Base-by-base conservation (phyloP, 2,329 filamentous ascomycete species). In the Trichoderma cornu-damae region DNA sequence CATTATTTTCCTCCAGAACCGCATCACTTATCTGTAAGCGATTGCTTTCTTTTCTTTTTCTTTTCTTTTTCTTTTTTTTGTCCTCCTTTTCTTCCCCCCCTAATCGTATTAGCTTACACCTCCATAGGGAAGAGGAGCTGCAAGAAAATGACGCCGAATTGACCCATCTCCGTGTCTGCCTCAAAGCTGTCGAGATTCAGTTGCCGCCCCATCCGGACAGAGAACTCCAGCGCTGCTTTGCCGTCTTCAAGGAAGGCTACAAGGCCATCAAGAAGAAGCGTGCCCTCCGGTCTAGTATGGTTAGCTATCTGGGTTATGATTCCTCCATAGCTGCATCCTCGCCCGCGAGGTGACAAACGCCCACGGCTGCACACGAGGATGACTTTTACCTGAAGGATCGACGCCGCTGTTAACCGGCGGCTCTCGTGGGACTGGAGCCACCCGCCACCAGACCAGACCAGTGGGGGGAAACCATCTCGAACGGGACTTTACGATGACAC, bases 161-260 rank as follows among this genome's bases (percentile, higher is more conserved):
- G 26, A 76, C 80, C 43, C 82, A 82, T 66, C 76, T 85, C 40
- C 80, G 82, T 58, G 81, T 88, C 60, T 79, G 82, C 65, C 75
- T 85, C 61, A 82, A 84, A 62, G 82, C 80, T 20, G 78, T 86
- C 62, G 82, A 86, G 72, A 78, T 84, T 16, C 80, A 83, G 62
- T 78, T 79, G 66, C 73, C 79, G 4, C 68, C 74, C 42, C 76
- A 77, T 58, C 74, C 75, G 2, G 80, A 85, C 66, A 73, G 75
- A 26, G 82, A 85, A 59, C 77, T 86, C 32, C 73, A 78, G 60
- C 76, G 79, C 60, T 83, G 81, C 67, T 85, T 86, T 61, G 72
- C 76, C 59, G 77, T 77, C 61, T 86, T 84, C 79, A 86, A 84
- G 68, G 69, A 78, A 30, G 83, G 86, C 64, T 86, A 82, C 57